Conservation (phyloP, 768 basidiomycete species). For the Tylopilus sp. region DNA sequence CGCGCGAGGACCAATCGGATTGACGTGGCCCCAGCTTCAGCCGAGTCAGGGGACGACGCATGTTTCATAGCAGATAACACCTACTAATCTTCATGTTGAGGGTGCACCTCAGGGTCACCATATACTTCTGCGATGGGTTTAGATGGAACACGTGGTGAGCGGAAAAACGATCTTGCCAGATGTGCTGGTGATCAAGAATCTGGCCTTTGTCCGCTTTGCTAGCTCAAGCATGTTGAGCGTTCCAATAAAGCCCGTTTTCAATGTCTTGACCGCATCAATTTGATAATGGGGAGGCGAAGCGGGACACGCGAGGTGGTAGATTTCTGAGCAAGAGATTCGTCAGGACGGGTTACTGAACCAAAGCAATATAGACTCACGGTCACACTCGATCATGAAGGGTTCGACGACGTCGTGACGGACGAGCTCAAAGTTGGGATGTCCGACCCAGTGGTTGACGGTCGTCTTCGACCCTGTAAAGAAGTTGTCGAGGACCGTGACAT, state of each 20-base stretch:
- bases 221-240: constrained; percentile 98
- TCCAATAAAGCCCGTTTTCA: constrained; percentile 98
- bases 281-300: constrained; percentile 98
- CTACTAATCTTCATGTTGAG: constrained; percentile 93
- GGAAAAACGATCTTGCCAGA: constrained; percentile 57
- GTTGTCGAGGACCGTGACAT: constrained; percentile 96
- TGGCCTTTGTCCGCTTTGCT: constrained; percentile 95
- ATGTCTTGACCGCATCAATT: constrained; percentile 95
- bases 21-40: constrained; percentile 93
- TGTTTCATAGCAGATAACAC: constrained; percentile 24
- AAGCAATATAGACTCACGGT: constrained; percentile 55
- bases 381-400: constrained; percentile 98
- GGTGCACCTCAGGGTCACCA: constrained; percentile 97
- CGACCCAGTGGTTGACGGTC: constrained; percentile 94
- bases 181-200: constrained; percentile 94
- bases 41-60: constrained; percentile 16
- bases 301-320: constrained; percentile 97
- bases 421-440: constrained; percentile 98
- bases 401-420: constrained; percentile 97
- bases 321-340: constrained; percentile 50
- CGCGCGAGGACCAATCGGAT: constrained; percentile 97
- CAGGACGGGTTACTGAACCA: background rate
- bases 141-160: background rate
- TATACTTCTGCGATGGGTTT: constrained; percentile 71
- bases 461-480: constrained; percentile 99